Evolutionary conservation across 768 basidiomycete genomes (phyloP).

Genomic region (Hemileccinum impolitum): DNA sequence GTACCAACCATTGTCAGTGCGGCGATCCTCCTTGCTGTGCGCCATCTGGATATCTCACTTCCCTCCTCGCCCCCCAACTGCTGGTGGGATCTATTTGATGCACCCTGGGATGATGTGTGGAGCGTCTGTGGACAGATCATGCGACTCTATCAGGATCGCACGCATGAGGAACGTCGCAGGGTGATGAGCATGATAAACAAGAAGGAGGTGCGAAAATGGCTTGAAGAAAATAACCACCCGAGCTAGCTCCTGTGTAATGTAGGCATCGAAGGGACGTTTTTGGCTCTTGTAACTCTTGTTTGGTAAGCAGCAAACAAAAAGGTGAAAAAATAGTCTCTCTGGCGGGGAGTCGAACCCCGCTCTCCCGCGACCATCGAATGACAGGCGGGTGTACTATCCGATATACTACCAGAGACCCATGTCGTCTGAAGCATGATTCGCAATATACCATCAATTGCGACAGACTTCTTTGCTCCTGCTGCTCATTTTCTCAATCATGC

Average conservation of each 20-base stretch:
- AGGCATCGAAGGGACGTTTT: neutral
- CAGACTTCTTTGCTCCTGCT: too few species aligned
- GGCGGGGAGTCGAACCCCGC: slow-evolving; percentile 47
- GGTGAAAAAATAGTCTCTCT: slow-evolving; percentile 28
- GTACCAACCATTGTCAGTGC: slow-evolving; percentile 89
- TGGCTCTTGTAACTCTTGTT: too few species aligned
- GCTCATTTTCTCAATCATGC: neutral
- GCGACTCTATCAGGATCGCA: slow-evolving; percentile 67
- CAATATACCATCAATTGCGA: neutral
- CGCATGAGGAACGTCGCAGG: slow-evolving; percentile 42
- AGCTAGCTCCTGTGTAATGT: slow-evolving; percentile 8
- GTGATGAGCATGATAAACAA: slow-evolving; percentile 62
- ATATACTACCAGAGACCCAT: slow-evolving; percentile 45
- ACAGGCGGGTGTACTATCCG: slow-evolving; percentile 52
- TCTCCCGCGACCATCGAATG: slow-evolving; percentile 35
- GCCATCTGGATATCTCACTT: slow-evolving; percentile 68
- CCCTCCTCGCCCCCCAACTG: slow-evolving; percentile 66
- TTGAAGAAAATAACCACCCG: slow-evolving; percentile 51
- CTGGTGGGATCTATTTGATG: slow-evolving; percentile 97
- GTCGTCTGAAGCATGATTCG: neutral
- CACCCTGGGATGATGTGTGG: slow-evolving; percentile 85
- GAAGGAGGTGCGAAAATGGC: slow-evolving; percentile 78
- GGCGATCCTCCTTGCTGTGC: slow-evolving; percentile 77
- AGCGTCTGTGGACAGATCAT: slow-evolving; percentile 80
- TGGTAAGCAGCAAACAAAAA: too few species aligned